Conservation (phyloP, 306 rosid genomes). For the Rosa multiflora region DNA sequence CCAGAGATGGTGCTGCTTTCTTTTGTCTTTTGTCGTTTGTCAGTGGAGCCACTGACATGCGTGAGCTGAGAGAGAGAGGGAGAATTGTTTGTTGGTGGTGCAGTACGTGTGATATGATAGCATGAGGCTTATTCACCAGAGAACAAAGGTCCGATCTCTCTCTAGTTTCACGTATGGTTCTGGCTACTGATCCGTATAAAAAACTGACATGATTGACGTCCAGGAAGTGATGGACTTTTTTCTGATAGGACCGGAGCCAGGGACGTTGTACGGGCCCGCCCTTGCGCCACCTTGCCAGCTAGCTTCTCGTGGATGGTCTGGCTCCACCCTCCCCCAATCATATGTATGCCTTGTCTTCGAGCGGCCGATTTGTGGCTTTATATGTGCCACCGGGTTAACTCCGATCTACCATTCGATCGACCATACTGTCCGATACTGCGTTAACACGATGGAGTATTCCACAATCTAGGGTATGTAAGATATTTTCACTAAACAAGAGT, state of each 20-base stretch:
- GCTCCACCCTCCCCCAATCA: neutral
- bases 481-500: too few species aligned
- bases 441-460: neutral
- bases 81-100: slow-evolving; percentile 1
- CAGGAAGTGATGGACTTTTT: neutral
- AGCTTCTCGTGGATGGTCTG: neutral
- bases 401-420: neutral
- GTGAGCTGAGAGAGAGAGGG: neutral
- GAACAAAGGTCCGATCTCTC: neutral
- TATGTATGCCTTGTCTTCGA: neutral
- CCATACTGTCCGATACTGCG: neutral
- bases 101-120: neutral
- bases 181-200: neutral
- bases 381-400: neutral
- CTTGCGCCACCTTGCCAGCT: neutral
- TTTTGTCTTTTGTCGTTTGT: slow-evolving; percentile 15
- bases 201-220: neutral
- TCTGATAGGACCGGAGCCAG: neutral
- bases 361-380: neutral
- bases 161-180: neutral
- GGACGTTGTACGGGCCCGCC: neutral
- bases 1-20: neutral
- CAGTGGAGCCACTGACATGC: neutral
- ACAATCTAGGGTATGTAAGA: too few species aligned
- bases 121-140: neutral